Evolutionary conservation across 495 filamentous ascomycete genomes (phyloP).

Genomic region (Aspergillus sclerotiicarbonarius): DNA sequence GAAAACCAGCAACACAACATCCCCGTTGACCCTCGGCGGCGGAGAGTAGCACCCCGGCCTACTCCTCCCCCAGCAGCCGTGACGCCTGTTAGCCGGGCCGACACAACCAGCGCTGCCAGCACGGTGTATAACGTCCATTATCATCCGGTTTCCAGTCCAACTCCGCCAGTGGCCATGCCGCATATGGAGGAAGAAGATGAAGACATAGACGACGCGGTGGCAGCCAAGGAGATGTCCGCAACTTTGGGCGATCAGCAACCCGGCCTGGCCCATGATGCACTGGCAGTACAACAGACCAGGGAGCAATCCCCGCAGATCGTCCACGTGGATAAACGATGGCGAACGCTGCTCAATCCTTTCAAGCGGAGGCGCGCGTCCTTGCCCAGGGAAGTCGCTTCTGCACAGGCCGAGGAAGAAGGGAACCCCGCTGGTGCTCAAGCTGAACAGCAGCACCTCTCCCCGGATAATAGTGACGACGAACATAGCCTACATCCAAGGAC

Average conservation of each 20-base stretch:
- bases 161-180: constrained; percentile 47
- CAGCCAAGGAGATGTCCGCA: constrained; percentile 29
- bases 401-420: constrained; percentile 41
- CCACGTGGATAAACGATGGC: constrained; percentile 45
- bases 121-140: constrained; percentile 85
- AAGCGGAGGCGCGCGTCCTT: constrained; percentile 50
- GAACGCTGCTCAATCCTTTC: constrained; percentile 51
- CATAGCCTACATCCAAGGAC: constrained; percentile 18
- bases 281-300: constrained; percentile 19
- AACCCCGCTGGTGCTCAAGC: constrained; percentile 15
- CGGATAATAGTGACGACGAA: constrained; percentile 25
- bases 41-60: constrained; percentile 43
- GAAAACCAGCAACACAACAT: constrained; percentile 18
- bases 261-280: constrained; percentile 11
- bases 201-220: constrained; percentile 19
- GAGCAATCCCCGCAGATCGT: constrained; percentile 38
- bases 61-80: constrained; percentile 62
- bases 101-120: constrained; percentile 73
- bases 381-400: constrained; percentile 54
- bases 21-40: constrained; percentile 17
- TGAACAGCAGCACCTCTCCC: constrained; percentile 9
- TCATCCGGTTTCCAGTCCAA: constrained; percentile 70
- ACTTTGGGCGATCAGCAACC: constrained; percentile 14
- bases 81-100: constrained; percentile 74
- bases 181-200: constrained; percentile 40